Conservation (phyloP, 768 basidiomycete genomes). For the Cyclocybe aegerita region DNA sequence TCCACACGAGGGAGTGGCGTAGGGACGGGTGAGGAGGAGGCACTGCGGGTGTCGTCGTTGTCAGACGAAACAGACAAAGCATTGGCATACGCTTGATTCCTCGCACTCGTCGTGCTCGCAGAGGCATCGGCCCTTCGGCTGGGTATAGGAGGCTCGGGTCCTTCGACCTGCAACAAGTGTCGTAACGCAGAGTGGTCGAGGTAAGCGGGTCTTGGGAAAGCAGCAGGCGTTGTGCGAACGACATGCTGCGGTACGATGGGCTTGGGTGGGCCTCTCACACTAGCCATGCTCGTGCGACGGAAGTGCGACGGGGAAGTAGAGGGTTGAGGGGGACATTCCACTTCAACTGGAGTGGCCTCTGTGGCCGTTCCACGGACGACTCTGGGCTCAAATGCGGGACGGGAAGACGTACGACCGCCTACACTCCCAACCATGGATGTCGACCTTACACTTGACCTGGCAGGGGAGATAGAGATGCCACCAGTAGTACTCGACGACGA, state of each 20-base stretch:
- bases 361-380: slow-evolving; percentile 51
- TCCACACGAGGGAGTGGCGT: slow-evolving; percentile 31
- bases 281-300: slow-evolving; percentile 21
- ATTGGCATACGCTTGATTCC: slow-evolving; percentile 20
- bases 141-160: slow-evolving; percentile 32
- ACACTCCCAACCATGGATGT: slow-evolving; percentile 23
- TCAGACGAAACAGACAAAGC: slow-evolving; percentile 47
- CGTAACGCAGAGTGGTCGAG: slow-evolving; percentile 76
- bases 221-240: slow-evolving; percentile 28
- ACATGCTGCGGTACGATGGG: slow-evolving; percentile 26
- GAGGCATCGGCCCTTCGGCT: slow-evolving; percentile 36
- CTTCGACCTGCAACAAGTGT: slow-evolving; percentile 62
- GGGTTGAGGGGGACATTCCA: slow-evolving; percentile 40
- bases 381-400: slow-evolving; percentile 57
- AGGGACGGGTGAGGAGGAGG: slow-evolving; percentile 38
- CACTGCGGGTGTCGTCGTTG: slow-evolving; percentile 66
- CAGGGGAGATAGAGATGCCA: slow-evolving; percentile 40
- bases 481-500: slow-evolving; percentile 4
- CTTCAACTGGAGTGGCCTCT: slow-evolving; percentile 27
- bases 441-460: slow-evolving; percentile 43
- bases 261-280: slow-evolving; percentile 26
- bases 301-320: slow-evolving; percentile 29
- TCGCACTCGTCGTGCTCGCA: slow-evolving; percentile 6
- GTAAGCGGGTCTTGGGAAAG: slow-evolving; percentile 70
- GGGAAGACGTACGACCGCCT: slow-evolving; percentile 28